Percentiles rank a stretch among this genome's conserved stretches.
Evolutionary conservation across 306 rosid genomes (phyloP).

Genomic region (Elaeagnus macrophylla): DNA sequence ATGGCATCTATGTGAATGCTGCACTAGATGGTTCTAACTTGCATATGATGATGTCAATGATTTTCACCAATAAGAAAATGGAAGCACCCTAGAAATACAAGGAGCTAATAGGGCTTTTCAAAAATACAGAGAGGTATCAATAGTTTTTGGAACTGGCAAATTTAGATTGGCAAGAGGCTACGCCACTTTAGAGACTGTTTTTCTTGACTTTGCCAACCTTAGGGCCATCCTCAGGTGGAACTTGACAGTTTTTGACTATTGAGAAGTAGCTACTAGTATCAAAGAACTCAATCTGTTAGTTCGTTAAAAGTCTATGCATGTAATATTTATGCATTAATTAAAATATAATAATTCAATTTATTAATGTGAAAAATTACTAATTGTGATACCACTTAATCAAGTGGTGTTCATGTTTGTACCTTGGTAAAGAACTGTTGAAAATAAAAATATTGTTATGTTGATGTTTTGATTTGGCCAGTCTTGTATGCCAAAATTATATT

Average conservation of each 20-base stretch:
- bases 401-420: too few relatives aligned
- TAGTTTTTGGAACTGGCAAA: constrained; percentile 45
- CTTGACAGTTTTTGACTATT: not conserved
- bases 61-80: constrained; percentile 11
- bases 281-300: too few relatives aligned
- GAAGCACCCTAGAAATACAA: constrained; percentile 18
- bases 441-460: too few relatives aligned
- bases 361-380: too few relatives aligned
- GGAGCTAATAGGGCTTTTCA: constrained; percentile 23
- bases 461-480: too few relatives aligned
- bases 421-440: too few relatives aligned
- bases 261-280: not conserved
- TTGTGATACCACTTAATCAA: too few relatives aligned
- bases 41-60: not conserved
- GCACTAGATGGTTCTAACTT: constrained; percentile 4
- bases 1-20: not conserved
- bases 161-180: constrained; percentile 37
- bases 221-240: constrained; percentile 6
- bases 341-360: too few relatives aligned
- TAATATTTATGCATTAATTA: too few relatives aligned
- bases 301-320: too few relatives aligned
- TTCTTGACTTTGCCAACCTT: not conserved
- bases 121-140: constrained; percentile 26
- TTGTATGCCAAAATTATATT: too few relatives aligned
- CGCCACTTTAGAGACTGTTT: constrained; percentile 20